Evolutionary conservation across 441 rosid species (phyloP), one percentile per base, ranked within the genome.

Genomic region (Raphanus hybrid): DNA sequence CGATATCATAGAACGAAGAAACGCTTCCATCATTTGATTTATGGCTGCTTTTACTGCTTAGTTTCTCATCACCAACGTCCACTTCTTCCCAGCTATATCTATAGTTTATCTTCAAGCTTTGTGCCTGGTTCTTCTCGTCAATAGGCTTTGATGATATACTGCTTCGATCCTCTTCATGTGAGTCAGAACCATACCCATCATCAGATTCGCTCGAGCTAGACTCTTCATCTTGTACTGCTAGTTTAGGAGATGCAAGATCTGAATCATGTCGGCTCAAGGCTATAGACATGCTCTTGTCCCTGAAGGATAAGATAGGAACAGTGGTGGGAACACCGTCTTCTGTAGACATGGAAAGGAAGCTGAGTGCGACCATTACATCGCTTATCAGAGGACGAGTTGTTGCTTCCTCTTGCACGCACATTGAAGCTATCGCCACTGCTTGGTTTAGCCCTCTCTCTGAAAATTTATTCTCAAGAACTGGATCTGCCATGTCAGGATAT

Each of bases 381-480:
- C 97, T 85, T 82, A 96, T 96, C 39, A 93, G 80, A 3, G 99
- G 99, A 64, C 98, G 97, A 15, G 97, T 91, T 0, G 75, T 69
- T 9, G 93, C 75, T 84, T 92, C 97, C 39, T 93, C 99, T 79
- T 96, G 99, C 18, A 92, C 80, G 32, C 99, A 96, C 98, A 96
- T 96, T 32, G 97, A 94, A 66, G 97, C 93, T 70, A 93, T 86
- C 4, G 98, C 99, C 50, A 96, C 94, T 10, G 90, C 97, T 84
- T 96, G 97, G 75, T 96, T 93, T 78, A 96, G 80, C 27, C 88
- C 89, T 73, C 86, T 90, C 62, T 92, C 97, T 2, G 92, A 90
- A 20, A 92, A 89, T 68, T 32, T 77, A 16, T 67, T 84, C 16
- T 73, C 63, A 2, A 96, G 80, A 14, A 75, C 74, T 16, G 97